A percentile compares a stretch with the other conserved stretches of the same genome.
These are phyloP conservation scores for Poa annua DNA, from an alignment of 176 grass and related monocot genomes.

Conservation along the genomic window DNA sequence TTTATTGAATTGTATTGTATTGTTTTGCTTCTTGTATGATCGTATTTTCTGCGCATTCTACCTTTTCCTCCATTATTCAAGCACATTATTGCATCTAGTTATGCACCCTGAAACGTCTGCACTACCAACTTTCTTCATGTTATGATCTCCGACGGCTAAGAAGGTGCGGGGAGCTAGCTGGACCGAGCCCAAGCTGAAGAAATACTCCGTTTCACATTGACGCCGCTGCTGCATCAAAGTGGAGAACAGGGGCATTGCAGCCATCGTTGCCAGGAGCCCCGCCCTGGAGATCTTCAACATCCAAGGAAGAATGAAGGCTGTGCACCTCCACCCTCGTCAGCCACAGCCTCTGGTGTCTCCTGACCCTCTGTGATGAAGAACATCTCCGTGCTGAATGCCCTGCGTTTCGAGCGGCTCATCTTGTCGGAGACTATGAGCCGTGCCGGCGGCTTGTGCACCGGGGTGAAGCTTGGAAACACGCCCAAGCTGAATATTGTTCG, in stretches of 20 bases:
- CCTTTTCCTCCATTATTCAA: neutral
- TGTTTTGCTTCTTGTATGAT: constrained; percentile 16
- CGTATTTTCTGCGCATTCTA: neutral
- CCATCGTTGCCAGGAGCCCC: constrained; percentile 13
- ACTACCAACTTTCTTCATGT: neutral
- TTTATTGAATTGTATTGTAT: neutral
- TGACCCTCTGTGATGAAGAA: neutral
- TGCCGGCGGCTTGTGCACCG: neutral
- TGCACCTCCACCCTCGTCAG: neutral
- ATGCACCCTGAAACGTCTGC: neutral
- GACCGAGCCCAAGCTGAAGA: no score
- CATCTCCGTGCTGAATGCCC: neutral
- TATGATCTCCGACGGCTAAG: no score
- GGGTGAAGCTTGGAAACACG: constrained; percentile 21
- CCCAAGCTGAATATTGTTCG: constrained; percentile 3
- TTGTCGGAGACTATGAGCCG: neutral
- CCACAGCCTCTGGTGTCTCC: constrained; percentile 24
- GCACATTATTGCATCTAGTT: neutral
- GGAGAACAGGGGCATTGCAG: neutral
- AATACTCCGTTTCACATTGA: no score
- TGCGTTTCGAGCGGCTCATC: neutral
- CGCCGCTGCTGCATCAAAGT: neutral
- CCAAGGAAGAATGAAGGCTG: neutral
- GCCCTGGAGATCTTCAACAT: neutral
- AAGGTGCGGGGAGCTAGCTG: no score